Evolutionary conservation across 768 basidiomycete species (phyloP), one percentile per base, ranked within the genome.

Genomic region (Termitomyces heimii): DNA sequence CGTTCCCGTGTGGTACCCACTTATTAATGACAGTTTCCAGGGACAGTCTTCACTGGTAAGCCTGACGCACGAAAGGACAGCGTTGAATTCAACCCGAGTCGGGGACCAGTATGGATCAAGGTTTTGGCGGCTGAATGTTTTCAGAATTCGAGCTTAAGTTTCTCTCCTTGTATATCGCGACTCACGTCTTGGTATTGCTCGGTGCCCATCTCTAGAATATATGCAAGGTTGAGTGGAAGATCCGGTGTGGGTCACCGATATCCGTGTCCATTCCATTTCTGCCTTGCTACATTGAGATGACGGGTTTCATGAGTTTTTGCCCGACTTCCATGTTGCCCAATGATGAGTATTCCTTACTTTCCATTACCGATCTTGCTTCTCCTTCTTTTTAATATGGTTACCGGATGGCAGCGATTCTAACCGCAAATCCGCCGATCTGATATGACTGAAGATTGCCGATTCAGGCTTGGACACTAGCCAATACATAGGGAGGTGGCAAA

Each of bases 361-460:
- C 16, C 10, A 37, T 28, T 18, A 35, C 24, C 20, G 3, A 18
- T 26, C 7, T 16, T 8, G 35, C 12, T 37, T 37, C 13, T 12
- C 5, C 16, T 63, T 28, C 24, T 35, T 32, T 42, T 54, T 31
- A 35, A 16, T 42, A 39, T 43, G 13, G 37, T 39, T 35, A 55
- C 54, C 31, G 26, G 20, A 55, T 49, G 56, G 56, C 54, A n/a
- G 37, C n/a, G 43, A 47, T 55, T 7, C 42, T 49, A 1, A 37
- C 59, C 55, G 47, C n/a, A 51, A 56, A 44, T 47, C 56, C 28
- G 42, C 39, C 16, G 54, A 42, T 43, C 28, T 18, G 55, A 61
- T 50, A 54, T 60, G 47, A 37, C 44, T 29, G 24, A 18, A 13
- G 49, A 57, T 35, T 62, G 53, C 34, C 42, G 28, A 3, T 62